Percentiles rank a stretch among this genome's conserved stretches.
These are phyloP conservation scores for Gillenia trifoliata DNA, from an alignment of 306 rosid genomes.

Conservation along the genomic window DNA sequence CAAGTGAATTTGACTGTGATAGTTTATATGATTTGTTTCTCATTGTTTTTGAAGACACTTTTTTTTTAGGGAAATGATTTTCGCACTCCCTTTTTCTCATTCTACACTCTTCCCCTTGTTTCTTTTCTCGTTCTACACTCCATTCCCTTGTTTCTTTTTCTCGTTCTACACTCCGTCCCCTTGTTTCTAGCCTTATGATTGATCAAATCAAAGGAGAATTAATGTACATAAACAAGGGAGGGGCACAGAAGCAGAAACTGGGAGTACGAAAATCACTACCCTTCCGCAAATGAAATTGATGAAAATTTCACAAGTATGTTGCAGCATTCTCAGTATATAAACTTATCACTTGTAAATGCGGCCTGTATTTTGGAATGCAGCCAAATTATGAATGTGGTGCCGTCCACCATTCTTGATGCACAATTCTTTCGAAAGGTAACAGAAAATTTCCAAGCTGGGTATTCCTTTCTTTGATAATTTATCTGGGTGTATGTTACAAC, in stretches of 20 bases:
- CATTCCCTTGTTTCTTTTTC: no score
- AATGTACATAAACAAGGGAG: neutral
- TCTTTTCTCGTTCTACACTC: no score
- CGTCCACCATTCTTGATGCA: neutral
- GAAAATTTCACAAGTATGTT: neutral
- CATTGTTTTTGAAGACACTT: no score
- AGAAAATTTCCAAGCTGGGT: neutral
- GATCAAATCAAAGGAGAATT: neutral
- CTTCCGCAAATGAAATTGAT: neutral
- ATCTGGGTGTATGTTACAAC: neutral
- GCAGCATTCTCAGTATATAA: neutral
- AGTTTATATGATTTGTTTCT: neutral
- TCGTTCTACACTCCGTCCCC: neutral
- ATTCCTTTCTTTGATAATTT: constrained; percentile 1
- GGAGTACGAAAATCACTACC: neutral
- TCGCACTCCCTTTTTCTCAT: no score
- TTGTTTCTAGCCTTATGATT: neutral
- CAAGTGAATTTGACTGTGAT: neutral
- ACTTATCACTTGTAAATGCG: neutral
- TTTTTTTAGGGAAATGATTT: no score
- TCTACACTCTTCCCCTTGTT: no score
- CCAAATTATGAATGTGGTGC: neutral
- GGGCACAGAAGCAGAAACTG: neutral
- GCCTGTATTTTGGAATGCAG: neutral
- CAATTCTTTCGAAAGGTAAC: neutral